Conservation (phyloP, 345 rosid species). For the Pugionium cornutum region DNA sequence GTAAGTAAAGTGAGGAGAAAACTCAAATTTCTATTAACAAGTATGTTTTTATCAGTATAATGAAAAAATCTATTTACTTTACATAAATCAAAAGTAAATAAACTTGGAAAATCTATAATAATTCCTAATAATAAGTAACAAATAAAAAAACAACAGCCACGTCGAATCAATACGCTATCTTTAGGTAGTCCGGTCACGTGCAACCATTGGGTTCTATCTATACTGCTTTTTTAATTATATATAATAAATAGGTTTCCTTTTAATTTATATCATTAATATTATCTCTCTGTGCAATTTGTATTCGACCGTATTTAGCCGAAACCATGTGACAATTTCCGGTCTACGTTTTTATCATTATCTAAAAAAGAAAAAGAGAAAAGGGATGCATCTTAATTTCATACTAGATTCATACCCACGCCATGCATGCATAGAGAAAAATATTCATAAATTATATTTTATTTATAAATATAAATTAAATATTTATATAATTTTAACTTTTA, state of each 20-base stretch:
- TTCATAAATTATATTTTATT: too few species aligned
- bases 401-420: too few species aligned
- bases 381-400: conserved; percentile 4
- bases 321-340: conserved; percentile 32
- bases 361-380: neutral
- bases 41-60: too few species aligned
- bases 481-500: too few species aligned
- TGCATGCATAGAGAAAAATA: too few species aligned
- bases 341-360: conserved; percentile 21
- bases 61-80: too few species aligned
- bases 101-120: neutral
- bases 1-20: neutral
- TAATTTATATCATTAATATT: neutral
- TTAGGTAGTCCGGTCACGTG: conserved; percentile 56
- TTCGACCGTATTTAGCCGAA: conserved; percentile 32
- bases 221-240: conserved; percentile 4
- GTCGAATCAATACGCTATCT: conserved; percentile 33
- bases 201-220: conserved; percentile 47
- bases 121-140: neutral
- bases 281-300: conserved; percentile 15
- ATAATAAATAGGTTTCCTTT: neutral
- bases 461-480: too few species aligned
- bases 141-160: conserved; percentile 31
- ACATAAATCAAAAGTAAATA: neutral
- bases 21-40: neutral